Evolutionary conservation across 2,329 filamentous ascomycete genomes (phyloP), one percentile per base, ranked within the genome.

Genomic region (Parafenestella ontariensis): DNA sequence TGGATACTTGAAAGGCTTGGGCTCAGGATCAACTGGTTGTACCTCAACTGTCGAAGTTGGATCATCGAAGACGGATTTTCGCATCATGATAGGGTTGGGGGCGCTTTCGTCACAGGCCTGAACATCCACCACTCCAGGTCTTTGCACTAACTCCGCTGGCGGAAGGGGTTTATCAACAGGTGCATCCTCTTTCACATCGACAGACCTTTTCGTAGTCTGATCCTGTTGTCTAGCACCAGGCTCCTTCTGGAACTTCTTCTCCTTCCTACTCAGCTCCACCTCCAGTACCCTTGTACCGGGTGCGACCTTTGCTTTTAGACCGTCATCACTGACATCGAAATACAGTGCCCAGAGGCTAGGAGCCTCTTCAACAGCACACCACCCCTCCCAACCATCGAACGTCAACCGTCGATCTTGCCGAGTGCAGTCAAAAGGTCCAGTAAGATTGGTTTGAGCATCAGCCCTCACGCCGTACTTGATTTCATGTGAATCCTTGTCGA

Each of bases 211-310:
- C 2, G 70, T 73, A 13, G 67, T 74, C 49, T 74, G 73, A 40
- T 74, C 70, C 18, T 68, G 52, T 36, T 69, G 58, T 21, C 70
- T 61, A 1, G 40, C 63, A 5, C 57, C 54, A 1, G 24, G 28
- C 26, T 74, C 71, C 48, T 69, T 73, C 52, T 67, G 56, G 51
- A 68, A 76, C 49, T 77, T 77, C 69, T 79, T 81, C 65, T 87
- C 85, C 18, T 79, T 79, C 10, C 84, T 76, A 1, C 75, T 75
- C 21, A 87, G 69, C 65, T 86, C 83, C 3, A 87, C 70, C 48
- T 87, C 85, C 6, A 87, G 74, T 0, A 86, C 79, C 11, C 79
- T 74, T 2, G 78, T 82, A 2, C 79, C 82, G 45, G 73, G 68
- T 0, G 77, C 74, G 3, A 85, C 70, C 61, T 82, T 85, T 1